A percentile compares a stretch with the other conserved stretches of the same genome.
phyloP scores from a whole-genome alignment of 2,329 filamentous ascomycete genomes.

The Neopestalotiopsis rosae region DNA sequence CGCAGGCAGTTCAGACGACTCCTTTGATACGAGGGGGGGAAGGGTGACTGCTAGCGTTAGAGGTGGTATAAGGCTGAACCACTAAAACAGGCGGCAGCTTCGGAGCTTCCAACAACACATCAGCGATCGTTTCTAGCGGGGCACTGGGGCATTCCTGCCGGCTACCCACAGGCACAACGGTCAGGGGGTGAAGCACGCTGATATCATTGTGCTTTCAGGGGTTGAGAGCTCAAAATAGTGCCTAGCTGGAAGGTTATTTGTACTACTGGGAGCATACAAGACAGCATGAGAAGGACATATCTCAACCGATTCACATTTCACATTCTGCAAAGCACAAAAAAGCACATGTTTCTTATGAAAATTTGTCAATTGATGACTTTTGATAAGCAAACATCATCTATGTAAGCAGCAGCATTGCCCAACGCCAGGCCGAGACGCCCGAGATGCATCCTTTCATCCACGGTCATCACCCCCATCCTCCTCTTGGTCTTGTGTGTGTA shows the following conservation, averaged over 20 bases:
- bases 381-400: slow-evolving; percentile 6
- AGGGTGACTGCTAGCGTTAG: neutral
- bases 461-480: neutral
- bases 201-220: slow-evolving; percentile 7
- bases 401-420: slow-evolving; percentile 4
- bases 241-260: neutral
- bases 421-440: slow-evolving; percentile 11
- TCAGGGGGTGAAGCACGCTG: neutral
- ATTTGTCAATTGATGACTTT: slow-evolving; percentile 13
- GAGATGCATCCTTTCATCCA: neutral
- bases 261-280: no score
- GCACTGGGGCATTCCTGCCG: neutral
- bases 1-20: neutral
- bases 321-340: neutral
- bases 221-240: neutral
- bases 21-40: neutral
- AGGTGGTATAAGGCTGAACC: neutral
- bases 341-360: neutral
- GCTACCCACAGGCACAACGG: neutral
- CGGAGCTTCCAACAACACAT: neutral
- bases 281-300: neutral
- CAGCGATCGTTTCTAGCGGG: neutral
- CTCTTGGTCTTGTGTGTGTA: neutral
- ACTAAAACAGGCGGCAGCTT: neutral
- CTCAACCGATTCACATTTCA: neutral